A percentile compares a stretch with the other conserved stretches of the same genome.
phyloP scores from a whole-genome alignment of 331 rosid genomes.

The Malus hybrid region DNA sequence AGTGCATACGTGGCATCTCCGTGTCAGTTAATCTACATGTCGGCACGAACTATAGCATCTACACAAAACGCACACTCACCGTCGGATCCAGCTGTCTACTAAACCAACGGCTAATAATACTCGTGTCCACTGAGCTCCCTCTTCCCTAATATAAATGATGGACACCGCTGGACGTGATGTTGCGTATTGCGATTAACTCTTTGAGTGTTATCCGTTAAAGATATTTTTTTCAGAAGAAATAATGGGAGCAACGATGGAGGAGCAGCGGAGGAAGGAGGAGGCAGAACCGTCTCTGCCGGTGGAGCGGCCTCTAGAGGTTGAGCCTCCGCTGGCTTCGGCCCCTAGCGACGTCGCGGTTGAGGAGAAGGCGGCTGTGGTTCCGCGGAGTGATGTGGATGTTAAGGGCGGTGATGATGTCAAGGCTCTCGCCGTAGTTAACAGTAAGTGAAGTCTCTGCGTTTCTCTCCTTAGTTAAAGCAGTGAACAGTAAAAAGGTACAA shows the following conservation, averaged over 20 bases:
- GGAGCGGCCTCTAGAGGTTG: neutral
- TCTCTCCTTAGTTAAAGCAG: neutral
- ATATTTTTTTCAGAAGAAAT: neutral
- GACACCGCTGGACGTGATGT: neutral
- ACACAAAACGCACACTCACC: neutral
- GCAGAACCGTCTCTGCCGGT: neutral
- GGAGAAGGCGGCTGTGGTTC: constrained; percentile 27
- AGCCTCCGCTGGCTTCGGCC: constrained; percentile 23
- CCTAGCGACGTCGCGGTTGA: constrained; percentile 4
- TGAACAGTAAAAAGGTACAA: neutral
- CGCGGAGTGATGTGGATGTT: neutral
- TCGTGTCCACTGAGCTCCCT: neutral
- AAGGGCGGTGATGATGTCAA: constrained; percentile 10
- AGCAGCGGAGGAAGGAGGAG: constrained; percentile 28
- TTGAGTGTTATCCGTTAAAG: neutral
- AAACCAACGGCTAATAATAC: neutral
- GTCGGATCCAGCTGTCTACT: neutral
- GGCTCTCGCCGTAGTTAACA: constrained; percentile 47
- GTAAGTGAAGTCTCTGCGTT: constrained; percentile 22
- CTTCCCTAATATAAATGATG: neutral
- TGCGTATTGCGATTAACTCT: neutral
- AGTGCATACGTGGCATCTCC: constrained; percentile 1
- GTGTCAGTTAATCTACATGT: neutral
- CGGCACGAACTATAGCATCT: neutral
- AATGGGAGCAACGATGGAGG: constrained; percentile 17